These are phyloP conservation scores for Eucalyptus tenuipes DNA, from an alignment of 345 rosid genomes.

Conservation along the genomic window DNA sequence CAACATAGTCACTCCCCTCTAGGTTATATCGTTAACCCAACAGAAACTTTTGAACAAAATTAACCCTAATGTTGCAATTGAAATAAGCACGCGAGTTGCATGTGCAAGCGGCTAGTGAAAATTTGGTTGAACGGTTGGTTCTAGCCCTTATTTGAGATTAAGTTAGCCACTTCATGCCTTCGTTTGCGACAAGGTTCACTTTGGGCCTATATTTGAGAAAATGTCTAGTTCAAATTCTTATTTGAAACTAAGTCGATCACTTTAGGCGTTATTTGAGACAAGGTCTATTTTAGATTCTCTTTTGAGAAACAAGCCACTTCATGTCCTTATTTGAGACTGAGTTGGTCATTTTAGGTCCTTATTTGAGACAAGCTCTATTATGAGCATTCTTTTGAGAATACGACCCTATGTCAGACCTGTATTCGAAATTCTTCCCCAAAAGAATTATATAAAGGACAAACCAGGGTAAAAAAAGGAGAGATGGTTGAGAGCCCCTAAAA, in stretches of 20 bases:
- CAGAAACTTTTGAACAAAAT: neutral
- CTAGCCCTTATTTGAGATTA: neutral
- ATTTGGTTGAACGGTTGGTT: neutral
- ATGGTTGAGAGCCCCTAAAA: neutral
- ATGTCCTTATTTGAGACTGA: neutral
- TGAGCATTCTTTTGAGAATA: neutral
- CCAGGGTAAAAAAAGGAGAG: neutral
- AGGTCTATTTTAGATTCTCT: neutral
- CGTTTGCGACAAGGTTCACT: neutral
- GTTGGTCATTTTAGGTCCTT: neutral
- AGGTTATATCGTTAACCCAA: neutral
- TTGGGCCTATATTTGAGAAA: neutral
- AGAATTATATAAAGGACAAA: neutral
- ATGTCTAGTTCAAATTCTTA: neutral
- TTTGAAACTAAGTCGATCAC: neutral
- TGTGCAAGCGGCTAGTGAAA: neutral
- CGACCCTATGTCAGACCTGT: no score
- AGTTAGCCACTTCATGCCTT: neutral
- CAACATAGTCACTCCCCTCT: neutral
- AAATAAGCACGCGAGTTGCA: neutral
- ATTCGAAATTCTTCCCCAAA: neutral
- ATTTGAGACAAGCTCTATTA: neutral
- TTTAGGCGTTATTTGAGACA: neutral
- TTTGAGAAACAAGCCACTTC: neutral
- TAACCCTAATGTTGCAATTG: neutral